Evolutionary conservation across 108 stramenopile species (phyloP), one percentile per base, ranked within the genome.

Genomic region (Nitzschia inconspicua): DNA sequence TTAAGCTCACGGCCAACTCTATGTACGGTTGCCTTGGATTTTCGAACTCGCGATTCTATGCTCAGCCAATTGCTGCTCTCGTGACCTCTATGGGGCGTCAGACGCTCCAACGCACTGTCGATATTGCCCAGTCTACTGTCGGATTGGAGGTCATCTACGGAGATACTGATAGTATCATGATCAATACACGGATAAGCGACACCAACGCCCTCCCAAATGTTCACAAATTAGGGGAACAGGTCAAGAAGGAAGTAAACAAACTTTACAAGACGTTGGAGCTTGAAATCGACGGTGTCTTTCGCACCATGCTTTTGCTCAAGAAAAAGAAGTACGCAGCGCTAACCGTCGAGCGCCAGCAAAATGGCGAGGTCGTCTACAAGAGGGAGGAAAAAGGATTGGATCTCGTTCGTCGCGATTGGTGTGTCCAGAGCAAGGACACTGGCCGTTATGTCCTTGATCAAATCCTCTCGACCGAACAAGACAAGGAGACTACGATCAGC

Each of bases 1-100:
- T 99, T 41, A 99, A 99, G 65, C 77, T 99, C 42, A 98, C 96
- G 18, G 98, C 98, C 61, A 99, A 99, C 90, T 96, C 95, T 11
- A 99, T 99, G 98, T 99, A 99, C 66, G 98, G 98, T 34, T 99
- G 98, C 68, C 85, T 99, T 22, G 98, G 97, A 25, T 99, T 99
- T 73, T 83, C 91, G 26, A 71, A 90, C 66, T 95, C 93, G 41
- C 84, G 98, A 5, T 99, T 99, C 75, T 99, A 81, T 61, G 98
- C 98, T 28, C 89, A 96, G 63, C 97, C 98, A 19, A 95, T 99
- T 57, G 98, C 98, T 23, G 98, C 98, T 8, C 77, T 98, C 29
- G 87, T 99, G 42, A 99, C 98, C 47, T 80, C 96, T 44, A 89
- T 95, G 95, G 98, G 98, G 30, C 91, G 98, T 39, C 95, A 98